Conservation (phyloP, 257 asterid species). For the Paulownia fortunei region DNA sequence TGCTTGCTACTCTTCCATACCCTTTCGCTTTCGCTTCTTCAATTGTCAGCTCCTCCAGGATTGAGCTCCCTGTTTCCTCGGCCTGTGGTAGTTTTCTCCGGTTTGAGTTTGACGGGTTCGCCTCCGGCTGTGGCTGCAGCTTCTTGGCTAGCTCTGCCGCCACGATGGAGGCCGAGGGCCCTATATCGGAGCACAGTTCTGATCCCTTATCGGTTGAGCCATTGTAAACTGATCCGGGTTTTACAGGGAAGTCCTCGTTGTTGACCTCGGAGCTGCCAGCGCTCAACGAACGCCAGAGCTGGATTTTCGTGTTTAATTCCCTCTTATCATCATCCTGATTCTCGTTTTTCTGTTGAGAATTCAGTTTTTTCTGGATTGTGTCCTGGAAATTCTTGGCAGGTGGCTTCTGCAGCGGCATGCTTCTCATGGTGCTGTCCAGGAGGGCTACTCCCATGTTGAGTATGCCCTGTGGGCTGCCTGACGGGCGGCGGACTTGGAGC, state of each 20-base stretch:
- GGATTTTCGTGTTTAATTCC: conserved; percentile 39
- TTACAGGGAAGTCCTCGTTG: conserved; percentile 46
- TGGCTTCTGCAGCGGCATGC: conserved; percentile 38
- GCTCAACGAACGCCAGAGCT: conserved; percentile 54
- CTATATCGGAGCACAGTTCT: conserved; percentile 76
- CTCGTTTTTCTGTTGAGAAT: neutral
- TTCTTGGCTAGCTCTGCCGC: conserved; percentile 67
- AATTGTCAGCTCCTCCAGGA: conserved; percentile 41
- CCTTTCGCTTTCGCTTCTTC: conserved; percentile 45
- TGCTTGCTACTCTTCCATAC: neutral
- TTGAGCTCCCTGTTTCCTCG: conserved; percentile 38
- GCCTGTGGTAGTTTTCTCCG: neutral
- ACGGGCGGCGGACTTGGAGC: conserved; percentile 67
- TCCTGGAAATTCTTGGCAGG: conserved; percentile 13
- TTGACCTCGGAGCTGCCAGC: conserved; percentile 28
- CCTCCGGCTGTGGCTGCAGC: conserved; percentile 10
- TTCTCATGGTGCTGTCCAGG: conserved; percentile 44
- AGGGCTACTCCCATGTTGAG: conserved; percentile 72
- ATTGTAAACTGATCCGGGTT: conserved; percentile 49
- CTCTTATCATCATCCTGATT: conserved; percentile 19
- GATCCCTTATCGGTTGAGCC: conserved; percentile 45
- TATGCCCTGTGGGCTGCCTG: conserved; percentile 80
- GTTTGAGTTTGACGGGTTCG: too few species aligned
- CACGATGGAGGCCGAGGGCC: conserved; percentile 84
- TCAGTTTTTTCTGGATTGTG: neutral